Percentiles rank a stretch among this genome's conserved stretches.
phyloP scores from a whole-genome alignment of 2,329 filamentous ascomycete genomes.

The Sarocladium kiliense region DNA sequence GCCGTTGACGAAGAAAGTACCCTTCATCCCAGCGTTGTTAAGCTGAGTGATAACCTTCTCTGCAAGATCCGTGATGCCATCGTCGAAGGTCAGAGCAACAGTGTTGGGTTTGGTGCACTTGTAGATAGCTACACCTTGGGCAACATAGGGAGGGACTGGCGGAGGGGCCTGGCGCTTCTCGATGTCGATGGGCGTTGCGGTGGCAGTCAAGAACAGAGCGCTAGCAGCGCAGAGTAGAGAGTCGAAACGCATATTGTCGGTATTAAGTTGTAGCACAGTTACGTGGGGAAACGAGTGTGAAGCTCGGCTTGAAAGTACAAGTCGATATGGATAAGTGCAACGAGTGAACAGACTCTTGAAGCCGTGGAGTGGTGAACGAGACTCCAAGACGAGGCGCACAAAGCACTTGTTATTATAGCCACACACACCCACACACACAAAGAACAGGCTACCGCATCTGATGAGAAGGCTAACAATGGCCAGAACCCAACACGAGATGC shows the following conservation, averaged over 20 bases:
- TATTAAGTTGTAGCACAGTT: too few species aligned
- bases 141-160: neutral
- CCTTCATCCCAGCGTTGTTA: slow-evolving; percentile 12
- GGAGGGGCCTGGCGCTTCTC: neutral
- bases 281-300: slow-evolving; percentile 2
- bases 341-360: too few species aligned
- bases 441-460: too few species aligned
- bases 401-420: too few species aligned
- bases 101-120: slow-evolving; percentile 19
- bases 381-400: too few species aligned
- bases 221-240: neutral
- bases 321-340: too few species aligned
- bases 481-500: too few species aligned
- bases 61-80: slow-evolving; percentile 32
- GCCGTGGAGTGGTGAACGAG: too few species aligned
- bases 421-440: too few species aligned
- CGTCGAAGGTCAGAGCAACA: slow-evolving; percentile 34
- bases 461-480: too few species aligned
- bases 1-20: slow-evolving; percentile 24
- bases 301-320: too few species aligned
- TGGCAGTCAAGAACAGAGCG: neutral
- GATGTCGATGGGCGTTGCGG: neutral
- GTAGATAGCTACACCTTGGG: slow-evolving; percentile 11
- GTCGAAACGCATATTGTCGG: neutral
- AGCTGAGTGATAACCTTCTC: slow-evolving; percentile 25